These are phyloP conservation scores for Ajuga reptans DNA, from an alignment of 305 asterid species.

Conservation along the genomic window DNA sequence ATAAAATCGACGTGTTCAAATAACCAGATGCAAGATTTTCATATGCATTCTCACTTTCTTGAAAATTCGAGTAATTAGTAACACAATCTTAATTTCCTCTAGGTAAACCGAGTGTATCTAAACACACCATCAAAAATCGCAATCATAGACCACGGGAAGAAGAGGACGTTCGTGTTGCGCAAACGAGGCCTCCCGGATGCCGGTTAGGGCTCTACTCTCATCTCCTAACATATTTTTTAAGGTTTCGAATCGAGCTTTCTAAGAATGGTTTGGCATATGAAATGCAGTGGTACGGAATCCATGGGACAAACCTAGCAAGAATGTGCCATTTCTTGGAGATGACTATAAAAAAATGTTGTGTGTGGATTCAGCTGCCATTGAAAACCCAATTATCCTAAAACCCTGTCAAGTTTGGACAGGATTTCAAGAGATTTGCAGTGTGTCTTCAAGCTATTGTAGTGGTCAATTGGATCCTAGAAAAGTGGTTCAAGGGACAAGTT, in stretches of 20 bases:
- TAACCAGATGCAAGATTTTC: too few relatives aligned
- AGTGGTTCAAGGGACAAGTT: constrained; percentile 27
- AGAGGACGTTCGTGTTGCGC: constrained; percentile 50
- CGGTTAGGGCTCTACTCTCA: constrained; percentile 27
- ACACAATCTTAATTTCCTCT: neutral
- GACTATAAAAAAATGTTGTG: constrained; percentile 40
- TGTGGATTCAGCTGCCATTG: constrained; percentile 49
- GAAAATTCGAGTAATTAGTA: neutral
- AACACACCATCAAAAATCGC: constrained; percentile 54
- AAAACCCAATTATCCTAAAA: constrained; percentile 39
- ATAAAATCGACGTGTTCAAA: too few relatives aligned
- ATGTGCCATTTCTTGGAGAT: constrained; percentile 23
- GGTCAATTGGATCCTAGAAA: constrained; percentile 52
- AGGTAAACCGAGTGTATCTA: constrained; percentile 50
- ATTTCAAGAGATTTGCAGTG: constrained; percentile 43
- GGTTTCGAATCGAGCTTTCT: neutral
- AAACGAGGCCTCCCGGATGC: constrained; percentile 60
- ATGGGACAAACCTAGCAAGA: constrained; percentile 42
- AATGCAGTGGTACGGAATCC: constrained; percentile 54
- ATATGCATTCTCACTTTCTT: neutral
- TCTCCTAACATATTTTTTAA: neutral
- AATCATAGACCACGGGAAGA: constrained; percentile 56
- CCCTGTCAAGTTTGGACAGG: constrained; percentile 58
- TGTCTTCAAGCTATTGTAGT: constrained; percentile 60
- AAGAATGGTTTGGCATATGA: neutral